phyloP scores from a whole-genome alignment of 208 protist species.

The Kentomonas sorsogonicus region DNA sequence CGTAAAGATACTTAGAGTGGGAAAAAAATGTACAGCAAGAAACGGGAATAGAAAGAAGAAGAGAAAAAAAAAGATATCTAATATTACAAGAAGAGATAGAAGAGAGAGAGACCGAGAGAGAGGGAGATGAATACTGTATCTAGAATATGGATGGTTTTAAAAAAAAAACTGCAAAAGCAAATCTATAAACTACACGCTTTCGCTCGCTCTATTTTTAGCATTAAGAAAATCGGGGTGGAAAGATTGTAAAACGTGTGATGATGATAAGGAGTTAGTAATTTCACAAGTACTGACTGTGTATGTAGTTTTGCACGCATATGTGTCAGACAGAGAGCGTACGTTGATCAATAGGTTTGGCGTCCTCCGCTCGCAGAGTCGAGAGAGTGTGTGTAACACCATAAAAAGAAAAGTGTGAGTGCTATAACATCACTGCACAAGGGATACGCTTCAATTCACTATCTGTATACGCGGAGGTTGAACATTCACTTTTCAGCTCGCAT shows the following conservation, averaged over 20 bases:
- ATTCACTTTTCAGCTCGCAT: background rate
- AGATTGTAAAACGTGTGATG: conserved; percentile 15
- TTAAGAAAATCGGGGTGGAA: background rate
- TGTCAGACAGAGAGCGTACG: no score
- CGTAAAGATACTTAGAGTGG: background rate
- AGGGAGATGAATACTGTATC: background rate
- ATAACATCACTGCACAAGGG: background rate
- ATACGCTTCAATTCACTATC: background rate
- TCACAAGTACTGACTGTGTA: no score
- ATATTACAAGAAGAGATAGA: conserved; percentile 11
- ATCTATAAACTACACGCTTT: background rate
- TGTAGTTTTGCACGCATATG: no score
- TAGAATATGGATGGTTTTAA: background rate
- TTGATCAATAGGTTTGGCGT: no score
- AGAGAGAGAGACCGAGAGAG: conserved; percentile 3
- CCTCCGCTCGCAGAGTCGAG: background rate
- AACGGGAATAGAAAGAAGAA: background rate
- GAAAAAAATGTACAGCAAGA: background rate
- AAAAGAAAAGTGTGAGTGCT: no score
- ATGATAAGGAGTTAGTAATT: no score
- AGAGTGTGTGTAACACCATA: no score
- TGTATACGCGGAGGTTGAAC: no score
- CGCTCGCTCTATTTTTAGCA: no score
- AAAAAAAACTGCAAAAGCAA: background rate
- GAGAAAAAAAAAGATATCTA: background rate